Evolutionary conservation across 2,329 filamentous ascomycete genomes (phyloP).

Genomic region (Polytolypa hystricis): DNA sequence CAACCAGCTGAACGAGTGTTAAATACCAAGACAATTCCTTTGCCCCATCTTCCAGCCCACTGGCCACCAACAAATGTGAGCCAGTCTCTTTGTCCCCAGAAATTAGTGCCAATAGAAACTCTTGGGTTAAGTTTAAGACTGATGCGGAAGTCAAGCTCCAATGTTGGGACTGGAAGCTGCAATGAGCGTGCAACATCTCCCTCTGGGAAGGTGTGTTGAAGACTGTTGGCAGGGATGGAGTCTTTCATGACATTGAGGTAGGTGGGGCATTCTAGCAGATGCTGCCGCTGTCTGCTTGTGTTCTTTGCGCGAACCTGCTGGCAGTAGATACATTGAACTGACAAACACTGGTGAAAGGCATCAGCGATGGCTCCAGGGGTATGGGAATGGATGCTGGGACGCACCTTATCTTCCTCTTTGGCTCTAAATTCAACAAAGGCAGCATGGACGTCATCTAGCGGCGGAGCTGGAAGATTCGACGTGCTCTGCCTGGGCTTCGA

Average conservation of each 20-base stretch:
- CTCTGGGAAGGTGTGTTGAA: slow-evolving; percentile 41
- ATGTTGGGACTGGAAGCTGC: slow-evolving; percentile 35
- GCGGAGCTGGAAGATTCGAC: slow-evolving; percentile 35
- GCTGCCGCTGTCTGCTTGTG: slow-evolving; percentile 39
- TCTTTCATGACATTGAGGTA: slow-evolving; percentile 44
- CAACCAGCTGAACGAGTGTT: background rate
- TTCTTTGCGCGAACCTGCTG: slow-evolving; percentile 41
- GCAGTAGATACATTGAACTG: slow-evolving; percentile 41
- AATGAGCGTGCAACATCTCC: slow-evolving; percentile 38
- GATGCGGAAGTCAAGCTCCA: slow-evolving; percentile 44
- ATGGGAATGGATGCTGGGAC: background rate
- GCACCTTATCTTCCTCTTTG: slow-evolving; percentile 37
- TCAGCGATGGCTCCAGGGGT: background rate
- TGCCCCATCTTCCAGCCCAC: slow-evolving; percentile 43
- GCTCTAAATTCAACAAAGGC: slow-evolving; percentile 39
- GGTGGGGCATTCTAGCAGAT: slow-evolving; percentile 38
- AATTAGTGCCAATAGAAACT: slow-evolving; percentile 34
- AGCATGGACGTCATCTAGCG: slow-evolving; percentile 39
- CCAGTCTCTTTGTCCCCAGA: slow-evolving; percentile 43
- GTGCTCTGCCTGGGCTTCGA: slow-evolving; percentile 23
- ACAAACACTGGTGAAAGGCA: slow-evolving; percentile 29
- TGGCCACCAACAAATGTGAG: slow-evolving; percentile 40
- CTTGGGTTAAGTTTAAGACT: slow-evolving; percentile 42
- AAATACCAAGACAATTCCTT: slow-evolving; percentile 39
- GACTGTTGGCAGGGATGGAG: slow-evolving; percentile 40